These are phyloP conservation scores for Protomyces inundatus DNA, from an alignment of 1,139 yeast genomes.

Conservation along the genomic window DNA sequence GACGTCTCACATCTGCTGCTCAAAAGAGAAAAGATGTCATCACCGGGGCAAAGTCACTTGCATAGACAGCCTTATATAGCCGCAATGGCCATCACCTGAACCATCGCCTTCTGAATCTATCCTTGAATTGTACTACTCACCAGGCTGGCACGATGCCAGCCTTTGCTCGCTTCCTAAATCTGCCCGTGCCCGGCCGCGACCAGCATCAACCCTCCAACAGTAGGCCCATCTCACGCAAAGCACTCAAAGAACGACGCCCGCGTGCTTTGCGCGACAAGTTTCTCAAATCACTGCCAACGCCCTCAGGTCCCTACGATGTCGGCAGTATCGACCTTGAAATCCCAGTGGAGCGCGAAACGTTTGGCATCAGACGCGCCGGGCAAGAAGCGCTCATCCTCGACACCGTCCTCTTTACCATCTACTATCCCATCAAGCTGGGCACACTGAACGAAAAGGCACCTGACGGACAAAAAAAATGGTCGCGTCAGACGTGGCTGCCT, in stretches of 20 bases:
- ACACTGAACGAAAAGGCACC: slow-evolving; percentile 8
- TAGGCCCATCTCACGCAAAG: slow-evolving; percentile 1
- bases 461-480: slow-evolving; percentile 20
- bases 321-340: slow-evolving; percentile 25
- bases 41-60: too few relatives aligned
- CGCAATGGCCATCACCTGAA: too few relatives aligned
- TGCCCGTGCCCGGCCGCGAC: background rate
- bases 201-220: slow-evolving; percentile 1
- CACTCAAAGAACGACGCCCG: slow-evolving; percentile 20
- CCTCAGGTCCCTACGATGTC: slow-evolving; percentile 24
- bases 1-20: too few relatives aligned
- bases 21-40: too few relatives aligned
- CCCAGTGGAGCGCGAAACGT: slow-evolving; percentile 12
- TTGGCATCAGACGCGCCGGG: slow-evolving; percentile 11
- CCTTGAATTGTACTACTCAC: too few relatives aligned
- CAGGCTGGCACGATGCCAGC: background rate
- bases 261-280: slow-evolving; percentile 6
- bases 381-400: slow-evolving; percentile 10
- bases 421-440: slow-evolving; percentile 17
- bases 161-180: background rate
- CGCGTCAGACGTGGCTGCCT: slow-evolving; percentile 23
- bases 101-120: too few relatives aligned
- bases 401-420: slow-evolving; percentile 21
- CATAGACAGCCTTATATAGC: too few relatives aligned
- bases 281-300: slow-evolving; percentile 18